Evolutionary conservation across 2,329 filamentous ascomycete species (phyloP), one percentile per base, ranked within the genome.

Genomic region (Colletotrichum plurivorum): DNA sequence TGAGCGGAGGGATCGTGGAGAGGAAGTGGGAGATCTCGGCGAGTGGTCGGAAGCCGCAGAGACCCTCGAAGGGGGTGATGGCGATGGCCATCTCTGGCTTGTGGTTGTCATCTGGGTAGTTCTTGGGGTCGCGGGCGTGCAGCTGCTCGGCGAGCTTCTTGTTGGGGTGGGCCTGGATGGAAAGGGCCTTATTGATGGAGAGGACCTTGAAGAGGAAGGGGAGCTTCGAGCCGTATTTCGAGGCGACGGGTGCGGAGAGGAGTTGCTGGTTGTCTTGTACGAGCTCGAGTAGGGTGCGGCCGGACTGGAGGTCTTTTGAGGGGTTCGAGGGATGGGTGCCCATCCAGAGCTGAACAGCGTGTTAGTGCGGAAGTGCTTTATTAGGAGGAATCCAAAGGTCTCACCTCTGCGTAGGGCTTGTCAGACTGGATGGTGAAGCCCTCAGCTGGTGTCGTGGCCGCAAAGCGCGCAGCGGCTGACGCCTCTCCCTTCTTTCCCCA

Each of bases 41-140:
- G 22, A 98, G 85, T 0, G 96, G 96, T 10, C 96, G 90, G 85
- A 99, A 99, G 41, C 96, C 96, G 76, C 96, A 99, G 41, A 99
- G 88, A 0, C 96, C 96, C 78, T 98, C 95, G 73, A 99, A 99
- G 0, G 94, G 92, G 1, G 96, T 98, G 76, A 99, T 92, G 71
- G 96, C 96, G 80, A 99, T 97, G 71, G 96, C 95, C 96, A 99
- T 99, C 83, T 99, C 96, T 41, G 96, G 96, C 84, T 99, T 99
- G 87, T 99, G 96, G 84, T 99, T 99, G 84, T 98, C 95, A 85
- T 99, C 94, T 67, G 95, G 96, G 78, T 99, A 99, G 85, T 99
- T 97, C 82, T 94, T 94, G 56, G 94, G 88, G 78, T 99, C 95
- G 71, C 88, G 90, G 46, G 90, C 89, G 80, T 98, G 96, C 36